Percentiles rank a stretch among this genome's conserved stretches.
Evolutionary conservation across 225 moss, liverwort and hornwort species (phyloP).

Genomic region (Takakia lepidozioides): DNA sequence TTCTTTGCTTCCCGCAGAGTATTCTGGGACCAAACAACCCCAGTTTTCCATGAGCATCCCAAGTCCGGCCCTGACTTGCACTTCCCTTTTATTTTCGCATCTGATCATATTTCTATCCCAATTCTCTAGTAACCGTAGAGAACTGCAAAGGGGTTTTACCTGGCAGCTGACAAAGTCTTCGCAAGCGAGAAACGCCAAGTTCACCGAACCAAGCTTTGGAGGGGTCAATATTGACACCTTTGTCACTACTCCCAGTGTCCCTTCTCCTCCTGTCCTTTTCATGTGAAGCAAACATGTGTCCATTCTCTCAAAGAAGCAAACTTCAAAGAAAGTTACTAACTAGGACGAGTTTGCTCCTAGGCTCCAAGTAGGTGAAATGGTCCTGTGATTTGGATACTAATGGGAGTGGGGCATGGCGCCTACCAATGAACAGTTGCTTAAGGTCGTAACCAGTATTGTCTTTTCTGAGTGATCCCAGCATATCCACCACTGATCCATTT

Average conservation of each 20-base stretch:
- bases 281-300: constrained; percentile 5
- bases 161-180: constrained; percentile 75
- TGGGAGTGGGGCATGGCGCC: too few species aligned
- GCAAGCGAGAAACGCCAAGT: constrained; percentile 86
- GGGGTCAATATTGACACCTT: constrained; percentile 89
- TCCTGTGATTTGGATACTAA: too few species aligned
- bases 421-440: constrained; percentile 97
- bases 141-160: constrained; percentile 25
- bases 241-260: constrained; percentile 93
- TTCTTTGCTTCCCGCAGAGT: constrained; percentile 66
- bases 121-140: too few species aligned
- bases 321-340: too few species aligned
- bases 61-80: neutral
- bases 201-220: constrained; percentile 66
- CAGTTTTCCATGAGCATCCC: neutral
- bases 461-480: constrained; percentile 71
- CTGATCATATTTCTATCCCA: too few species aligned
- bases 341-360: too few species aligned
- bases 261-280: constrained; percentile 66
- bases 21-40: constrained; percentile 33
- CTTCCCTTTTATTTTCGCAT: too few species aligned
- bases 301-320: neutral
- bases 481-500: constrained; percentile 73
- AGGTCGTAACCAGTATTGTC: constrained; percentile 98
- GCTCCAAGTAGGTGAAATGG: neutral